Percentiles rank a stretch among this genome's conserved stretches.
These are phyloP conservation scores for Fusarium sp. DNA, from an alignment of 2,329 filamentous ascomycete species.

Conservation along the genomic window DNA sequence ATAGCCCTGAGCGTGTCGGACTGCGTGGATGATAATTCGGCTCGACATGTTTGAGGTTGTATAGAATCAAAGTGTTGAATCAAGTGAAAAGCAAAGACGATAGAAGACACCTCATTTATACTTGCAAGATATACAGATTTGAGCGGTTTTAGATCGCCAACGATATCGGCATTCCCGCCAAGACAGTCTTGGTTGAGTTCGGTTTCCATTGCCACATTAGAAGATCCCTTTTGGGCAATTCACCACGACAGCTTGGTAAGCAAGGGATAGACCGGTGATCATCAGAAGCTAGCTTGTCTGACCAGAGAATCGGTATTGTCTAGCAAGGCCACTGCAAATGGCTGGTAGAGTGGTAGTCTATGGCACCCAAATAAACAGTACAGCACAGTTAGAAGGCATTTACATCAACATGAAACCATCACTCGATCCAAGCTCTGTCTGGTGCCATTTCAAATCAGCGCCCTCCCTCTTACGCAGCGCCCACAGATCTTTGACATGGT, in stretches of 20 bases:
- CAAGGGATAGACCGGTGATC: no score
- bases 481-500: slow-evolving; percentile 38
- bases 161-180: slow-evolving; percentile 6
- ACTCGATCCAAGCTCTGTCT: slow-evolving; percentile 32
- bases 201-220: slow-evolving; percentile 17
- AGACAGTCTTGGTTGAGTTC: slow-evolving; percentile 13
- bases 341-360: no score
- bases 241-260: slow-evolving; percentile 22
- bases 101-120: slow-evolving; percentile 1
- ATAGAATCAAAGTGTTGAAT: no score
- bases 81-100: no score
- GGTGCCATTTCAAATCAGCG: slow-evolving; percentile 38
- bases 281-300: no score
- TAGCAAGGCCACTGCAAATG: no score
- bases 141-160: slow-evolving; percentile 5
- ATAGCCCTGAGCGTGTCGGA: slow-evolving; percentile 33
- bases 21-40: slow-evolving; percentile 28
- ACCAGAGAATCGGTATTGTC: no score
- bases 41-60: slow-evolving; percentile 7
- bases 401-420: slow-evolving; percentile 42
- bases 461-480: slow-evolving; percentile 29
- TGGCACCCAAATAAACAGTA: no score
- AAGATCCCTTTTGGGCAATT: slow-evolving; percentile 23
- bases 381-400: not conserved
- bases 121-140: not conserved